Evolutionary conservation across 2,329 filamentous ascomycete species (phyloP), one percentile per base, ranked within the genome.

Genomic region (Seiridium unicorne): DNA sequence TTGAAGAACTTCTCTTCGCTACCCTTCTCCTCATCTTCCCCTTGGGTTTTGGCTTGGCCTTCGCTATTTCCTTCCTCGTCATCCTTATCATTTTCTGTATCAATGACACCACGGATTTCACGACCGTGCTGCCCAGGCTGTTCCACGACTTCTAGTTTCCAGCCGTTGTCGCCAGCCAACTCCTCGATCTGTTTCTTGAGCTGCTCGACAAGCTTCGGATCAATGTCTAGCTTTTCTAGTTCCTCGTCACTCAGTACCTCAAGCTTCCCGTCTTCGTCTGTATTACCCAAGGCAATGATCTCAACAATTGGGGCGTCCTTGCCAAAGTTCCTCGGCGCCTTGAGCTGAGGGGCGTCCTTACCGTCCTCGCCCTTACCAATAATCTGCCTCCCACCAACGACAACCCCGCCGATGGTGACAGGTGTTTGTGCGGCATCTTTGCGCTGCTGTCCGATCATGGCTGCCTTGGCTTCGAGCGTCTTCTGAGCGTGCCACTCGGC

Each of bases 111-210:
- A 49, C 89, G 79, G 46, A 94, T 84, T 70, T 92, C 89, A 62
- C 85, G 77, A 31, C 84, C 81, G 4, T 73, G 70, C 4, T 81
- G 77, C 31, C 84, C 81, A 1, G 88, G 84, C 9, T 86, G 81
- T 68, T 95, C 89, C 1, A 95, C 85, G 11, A 95, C 81, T 73
- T 95, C 91, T 61, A 97, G 78, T 68, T 88, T 90, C 92, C 93
- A 97, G 13, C 87, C 86, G 64, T 87, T 84, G 6, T 89, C 86
- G 3, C 87, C 84, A 0, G 91, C 91, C 46, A 90, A 70, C 67
- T 86, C 83, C 70, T 90, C 82, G 60, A 96, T 75, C 69, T 91
- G 80, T 63, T 87, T 82, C 67, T 84, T 84, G 70, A 96, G 79
- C 51, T 87, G 81, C 66, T 93, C 87, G 3, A 96, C 80, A 48